Conservation (phyloP, 306 rosid genomes). For the Malus asiatica region DNA sequence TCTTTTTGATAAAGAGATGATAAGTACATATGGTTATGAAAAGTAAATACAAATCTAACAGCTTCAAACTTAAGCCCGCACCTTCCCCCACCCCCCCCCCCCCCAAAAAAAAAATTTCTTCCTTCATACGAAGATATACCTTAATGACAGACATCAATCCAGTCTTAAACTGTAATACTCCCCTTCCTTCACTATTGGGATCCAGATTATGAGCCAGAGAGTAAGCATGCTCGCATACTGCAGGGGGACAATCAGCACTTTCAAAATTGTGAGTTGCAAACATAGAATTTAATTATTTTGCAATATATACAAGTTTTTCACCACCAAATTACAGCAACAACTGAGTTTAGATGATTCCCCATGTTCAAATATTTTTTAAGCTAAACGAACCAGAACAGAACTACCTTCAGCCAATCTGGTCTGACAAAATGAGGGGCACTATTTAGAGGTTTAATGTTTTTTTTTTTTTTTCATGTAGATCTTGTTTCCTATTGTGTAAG, state of each 20-base stretch:
- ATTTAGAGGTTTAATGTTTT: not conserved
- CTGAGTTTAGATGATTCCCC: not conserved
- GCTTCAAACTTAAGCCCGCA: not conserved
- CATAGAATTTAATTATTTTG: not conserved
- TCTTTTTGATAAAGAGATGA: no score
- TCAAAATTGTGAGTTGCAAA: not conserved
- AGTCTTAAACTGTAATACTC: conserved; percentile 94
- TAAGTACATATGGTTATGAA: not conserved
- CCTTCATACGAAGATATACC: conserved; percentile 36
- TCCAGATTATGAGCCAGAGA: conserved; percentile 82
- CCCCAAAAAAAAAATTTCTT: no score
- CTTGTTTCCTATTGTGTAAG: not conserved
- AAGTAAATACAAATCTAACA: not conserved
- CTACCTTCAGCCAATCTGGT: not conserved
- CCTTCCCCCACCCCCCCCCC: no score
- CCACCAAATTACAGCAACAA: not conserved
- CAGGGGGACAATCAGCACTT: conserved; percentile 12
- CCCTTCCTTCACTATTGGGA: conserved; percentile 96
- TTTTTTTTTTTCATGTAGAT: not conserved
- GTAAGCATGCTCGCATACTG: conserved; percentile 98
- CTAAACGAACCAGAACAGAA: not conserved
- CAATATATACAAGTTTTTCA: not conserved
- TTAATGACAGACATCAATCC: conserved; percentile 95
- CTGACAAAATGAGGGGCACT: not conserved
- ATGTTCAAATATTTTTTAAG: not conserved